Evolutionary conservation across 345 rosid species (phyloP).

Genomic region (Alliaria petiolata): DNA sequence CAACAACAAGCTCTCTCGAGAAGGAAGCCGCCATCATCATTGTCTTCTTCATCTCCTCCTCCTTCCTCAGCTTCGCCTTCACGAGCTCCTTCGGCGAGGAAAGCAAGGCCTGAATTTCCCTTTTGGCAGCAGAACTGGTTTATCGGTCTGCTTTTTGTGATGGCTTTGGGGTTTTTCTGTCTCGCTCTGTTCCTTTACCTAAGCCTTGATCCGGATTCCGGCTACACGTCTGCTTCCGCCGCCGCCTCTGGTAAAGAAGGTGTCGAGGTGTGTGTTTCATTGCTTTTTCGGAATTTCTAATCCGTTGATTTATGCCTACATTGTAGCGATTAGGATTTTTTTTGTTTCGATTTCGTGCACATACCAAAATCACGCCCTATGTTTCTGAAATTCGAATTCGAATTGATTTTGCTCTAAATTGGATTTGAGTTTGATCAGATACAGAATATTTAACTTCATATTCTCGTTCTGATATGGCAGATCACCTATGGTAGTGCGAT

Average conservation of each 20-base stretch:
- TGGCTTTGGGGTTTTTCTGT: slow-evolving; percentile 68
- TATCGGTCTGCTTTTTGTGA: slow-evolving; percentile 56
- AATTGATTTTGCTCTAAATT: background rate
- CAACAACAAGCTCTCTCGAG: slow-evolving; percentile 46
- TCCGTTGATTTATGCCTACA: background rate
- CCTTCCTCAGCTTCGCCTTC: slow-evolving; percentile 29
- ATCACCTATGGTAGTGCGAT: slow-evolving; percentile 81
- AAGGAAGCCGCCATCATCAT: slow-evolving; percentile 44
- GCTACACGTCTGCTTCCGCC: slow-evolving; percentile 52
- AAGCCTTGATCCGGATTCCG: slow-evolving; percentile 50
- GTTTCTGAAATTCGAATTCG: background rate
- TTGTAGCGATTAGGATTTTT: background rate
- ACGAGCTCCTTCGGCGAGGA: slow-evolving; percentile 21
- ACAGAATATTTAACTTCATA: background rate
- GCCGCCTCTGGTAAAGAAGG: slow-evolving; percentile 58
- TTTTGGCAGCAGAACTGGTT: slow-evolving; percentile 91
- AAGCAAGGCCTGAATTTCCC: slow-evolving; percentile 34
- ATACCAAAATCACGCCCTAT: background rate
- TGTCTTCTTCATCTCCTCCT: slow-evolving; percentile 29
- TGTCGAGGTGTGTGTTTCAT: slow-evolving; percentile 56
- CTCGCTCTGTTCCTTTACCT: slow-evolving; percentile 73
- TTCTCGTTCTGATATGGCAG: slow-evolving; percentile 33
- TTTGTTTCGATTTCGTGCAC: background rate
- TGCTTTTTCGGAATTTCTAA: background rate
- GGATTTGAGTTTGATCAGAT: background rate